Evolutionary conservation across 164 flowering plant genomes (phyloP).

Genomic region (Magnolia kwangsiensis): DNA sequence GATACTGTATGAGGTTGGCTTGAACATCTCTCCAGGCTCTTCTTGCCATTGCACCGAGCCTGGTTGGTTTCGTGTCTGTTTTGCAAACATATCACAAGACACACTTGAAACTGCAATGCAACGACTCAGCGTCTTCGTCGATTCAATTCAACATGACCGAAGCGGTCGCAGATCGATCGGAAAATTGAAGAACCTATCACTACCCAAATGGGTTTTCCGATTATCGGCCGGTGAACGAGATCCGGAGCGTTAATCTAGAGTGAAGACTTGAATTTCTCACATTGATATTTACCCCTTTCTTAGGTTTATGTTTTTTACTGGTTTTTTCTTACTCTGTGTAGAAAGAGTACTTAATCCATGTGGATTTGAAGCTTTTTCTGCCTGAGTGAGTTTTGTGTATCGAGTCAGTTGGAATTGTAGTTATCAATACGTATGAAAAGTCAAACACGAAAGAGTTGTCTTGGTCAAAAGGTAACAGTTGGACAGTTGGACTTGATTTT

Average conservation of each 20-base stretch:
- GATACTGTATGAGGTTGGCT: slow-evolving; percentile 54
- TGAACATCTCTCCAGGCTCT: slow-evolving; percentile 83
- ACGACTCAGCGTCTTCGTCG: slow-evolving; percentile 45
- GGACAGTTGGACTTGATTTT: background rate
- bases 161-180: background rate
- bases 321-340: background rate
- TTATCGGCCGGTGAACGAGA: slow-evolving; percentile 21
- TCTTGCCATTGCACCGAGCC: slow-evolving; percentile 90
- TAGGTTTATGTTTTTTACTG: background rate
- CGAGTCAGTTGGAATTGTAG: background rate
- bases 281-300: too few relatives aligned
- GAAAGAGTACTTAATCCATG: background rate
- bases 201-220: slow-evolving; percentile 57
- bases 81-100: slow-evolving; percentile 76
- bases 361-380: background rate
- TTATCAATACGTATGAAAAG: background rate
- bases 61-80: slow-evolving; percentile 92
- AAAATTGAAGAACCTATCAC: slow-evolving; percentile 22
- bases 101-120: slow-evolving; percentile 53
- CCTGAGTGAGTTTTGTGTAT: background rate
- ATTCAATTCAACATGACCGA: slow-evolving; percentile 1
- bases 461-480: background rate
- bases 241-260: background rate
- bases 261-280: too few relatives aligned
- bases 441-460: background rate